Percentiles rank a stretch among this genome's conserved stretches.
Conservation (phyloP, 2,329 filamentous ascomycete genomes). For the Stromatinia cepivora region DNA sequence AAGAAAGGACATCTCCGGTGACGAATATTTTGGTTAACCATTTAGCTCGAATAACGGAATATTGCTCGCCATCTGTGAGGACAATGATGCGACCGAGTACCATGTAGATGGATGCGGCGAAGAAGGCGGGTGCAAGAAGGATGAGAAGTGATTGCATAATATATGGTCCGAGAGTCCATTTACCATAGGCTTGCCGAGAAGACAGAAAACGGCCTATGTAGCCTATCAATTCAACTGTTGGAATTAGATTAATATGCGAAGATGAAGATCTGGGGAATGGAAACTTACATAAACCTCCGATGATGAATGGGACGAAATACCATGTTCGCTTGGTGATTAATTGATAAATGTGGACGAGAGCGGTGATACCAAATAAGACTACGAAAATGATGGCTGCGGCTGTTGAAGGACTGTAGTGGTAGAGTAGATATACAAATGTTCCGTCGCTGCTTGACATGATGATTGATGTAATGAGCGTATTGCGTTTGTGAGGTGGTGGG, state of each 20-base stretch:
- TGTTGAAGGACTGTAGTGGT: conserved; percentile 30
- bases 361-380: conserved; percentile 24
- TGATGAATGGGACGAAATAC: conserved; percentile 39
- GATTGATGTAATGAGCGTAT: neutral
- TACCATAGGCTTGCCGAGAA: conserved; percentile 30
- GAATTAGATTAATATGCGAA: conserved; percentile 31
- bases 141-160: conserved; percentile 44
- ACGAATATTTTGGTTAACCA: conserved; percentile 49
- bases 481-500: neutral
- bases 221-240: conserved; percentile 45
- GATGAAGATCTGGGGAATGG: neutral
- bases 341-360: conserved; percentile 28
- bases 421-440: conserved; percentile 21
- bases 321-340: conserved; percentile 29
- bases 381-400: conserved; percentile 28
- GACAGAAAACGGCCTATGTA: conserved; percentile 40
- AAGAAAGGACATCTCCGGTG: conserved; percentile 47
- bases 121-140: conserved; percentile 45
- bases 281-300: conserved; percentile 33
- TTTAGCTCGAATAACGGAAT: conserved; percentile 41
- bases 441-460: conserved; percentile 8
- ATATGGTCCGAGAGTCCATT: conserved; percentile 39
- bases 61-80: conserved; percentile 41
- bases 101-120: conserved; percentile 47
- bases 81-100: conserved; percentile 45